Percentiles rank a stretch among this genome's conserved stretches.
Evolutionary conservation across 2,329 filamentous ascomycete species (phyloP).

Genomic region (Arthrobotrys megalospora): DNA sequence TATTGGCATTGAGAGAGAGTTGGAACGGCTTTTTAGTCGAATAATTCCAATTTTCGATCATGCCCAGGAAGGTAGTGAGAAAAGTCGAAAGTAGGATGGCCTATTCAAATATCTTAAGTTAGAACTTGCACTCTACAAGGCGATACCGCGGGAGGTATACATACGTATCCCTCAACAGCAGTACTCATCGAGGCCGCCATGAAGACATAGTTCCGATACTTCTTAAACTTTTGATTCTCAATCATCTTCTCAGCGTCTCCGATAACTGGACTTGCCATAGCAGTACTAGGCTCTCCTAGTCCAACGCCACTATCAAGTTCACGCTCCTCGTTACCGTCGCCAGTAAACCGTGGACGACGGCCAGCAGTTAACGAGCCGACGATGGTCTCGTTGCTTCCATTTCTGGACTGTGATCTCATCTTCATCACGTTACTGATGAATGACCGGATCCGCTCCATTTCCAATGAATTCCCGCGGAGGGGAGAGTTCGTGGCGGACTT

Average conservation of each 20-base stretch:
- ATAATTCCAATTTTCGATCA: not conserved
- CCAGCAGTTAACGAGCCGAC: not conserved
- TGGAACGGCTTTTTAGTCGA: not conserved
- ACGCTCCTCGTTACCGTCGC: not conserved
- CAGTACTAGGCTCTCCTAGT: conserved; percentile 8
- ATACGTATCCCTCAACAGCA: conserved; percentile 51
- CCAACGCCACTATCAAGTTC: not conserved
- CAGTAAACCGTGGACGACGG: not conserved
- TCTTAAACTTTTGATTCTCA: conserved; percentile 8
- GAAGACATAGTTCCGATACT: conserved; percentile 12
- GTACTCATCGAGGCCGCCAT: conserved; percentile 8
- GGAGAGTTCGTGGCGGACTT: not conserved
- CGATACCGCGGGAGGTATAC: not conserved
- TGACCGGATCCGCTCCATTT: conserved; percentile 12
- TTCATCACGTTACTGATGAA: not conserved
- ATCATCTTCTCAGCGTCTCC: conserved; percentile 3
- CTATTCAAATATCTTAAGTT: not conserved
- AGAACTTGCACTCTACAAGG: not conserved
- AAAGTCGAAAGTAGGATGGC: conserved; percentile 27
- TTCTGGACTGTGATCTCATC: not conserved
- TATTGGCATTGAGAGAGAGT: not conserved
- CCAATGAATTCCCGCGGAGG: conserved; percentile 2
- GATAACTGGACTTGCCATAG: conserved; percentile 36
- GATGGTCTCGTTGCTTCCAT: not conserved
- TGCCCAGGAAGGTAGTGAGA: conserved; percentile 7